Conservation (phyloP, 2,329 filamentous ascomycete genomes). For the Penicillium oxalicum region DNA sequence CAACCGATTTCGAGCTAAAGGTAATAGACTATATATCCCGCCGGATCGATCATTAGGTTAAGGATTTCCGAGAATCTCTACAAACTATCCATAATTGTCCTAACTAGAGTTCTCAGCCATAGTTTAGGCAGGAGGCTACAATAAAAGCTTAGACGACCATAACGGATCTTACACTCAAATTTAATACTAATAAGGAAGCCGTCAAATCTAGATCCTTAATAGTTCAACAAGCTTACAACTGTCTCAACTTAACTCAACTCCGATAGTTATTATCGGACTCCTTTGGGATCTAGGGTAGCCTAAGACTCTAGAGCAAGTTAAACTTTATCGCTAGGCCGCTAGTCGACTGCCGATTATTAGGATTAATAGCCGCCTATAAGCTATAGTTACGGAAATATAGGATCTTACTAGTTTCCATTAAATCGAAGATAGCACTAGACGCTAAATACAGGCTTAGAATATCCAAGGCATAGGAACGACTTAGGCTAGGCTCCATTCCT, state of each 20-base stretch:
- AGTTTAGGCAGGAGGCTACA: neutral
- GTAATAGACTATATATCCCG: conserved; percentile 1
- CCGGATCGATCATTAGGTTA: conserved; percentile 4
- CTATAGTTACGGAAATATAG: too few species aligned
- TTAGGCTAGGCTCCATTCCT: too few species aligned
- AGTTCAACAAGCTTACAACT: conserved; percentile 4
- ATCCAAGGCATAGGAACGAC: too few species aligned
- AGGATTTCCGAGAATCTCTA: neutral
- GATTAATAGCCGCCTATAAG: conserved; percentile 2
- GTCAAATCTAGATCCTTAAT: conserved; percentile 1
- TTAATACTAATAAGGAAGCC: neutral
- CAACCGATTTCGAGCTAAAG: conserved; percentile 5
- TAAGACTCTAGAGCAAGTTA: conserved; percentile 2
- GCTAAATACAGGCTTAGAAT: too few species aligned
- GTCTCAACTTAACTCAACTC: neutral
- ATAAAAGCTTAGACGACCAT: neutral
- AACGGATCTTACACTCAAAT: neutral
- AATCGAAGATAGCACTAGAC: too few species aligned
- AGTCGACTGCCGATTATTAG: conserved; percentile 1
- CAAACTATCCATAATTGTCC: neutral
- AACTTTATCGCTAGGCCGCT: conserved; percentile 3
- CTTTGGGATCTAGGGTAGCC: neutral
- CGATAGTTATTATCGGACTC: neutral
- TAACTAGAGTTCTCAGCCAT: neutral
- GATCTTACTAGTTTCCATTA: too few species aligned